Conservation (phyloP, 2,329 filamentous ascomycete genomes). For the Cladosporium sp. region DNA sequence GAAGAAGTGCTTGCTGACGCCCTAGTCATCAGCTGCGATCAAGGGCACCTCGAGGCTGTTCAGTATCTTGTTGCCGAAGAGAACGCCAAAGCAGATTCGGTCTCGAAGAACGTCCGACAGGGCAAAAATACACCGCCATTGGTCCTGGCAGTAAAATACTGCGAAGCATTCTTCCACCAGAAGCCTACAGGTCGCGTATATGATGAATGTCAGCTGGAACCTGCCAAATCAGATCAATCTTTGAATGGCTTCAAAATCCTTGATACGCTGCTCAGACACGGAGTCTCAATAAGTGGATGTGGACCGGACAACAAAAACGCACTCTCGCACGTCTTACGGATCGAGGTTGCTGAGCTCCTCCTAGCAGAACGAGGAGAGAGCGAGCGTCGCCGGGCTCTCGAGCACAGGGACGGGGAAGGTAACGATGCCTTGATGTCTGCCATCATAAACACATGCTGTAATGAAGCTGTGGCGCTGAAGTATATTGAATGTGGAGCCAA, state of each 20-base stretch:
- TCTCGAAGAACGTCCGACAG: not conserved
- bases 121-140: not conserved
- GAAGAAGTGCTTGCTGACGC: conserved; percentile 18
- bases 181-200: not conserved
- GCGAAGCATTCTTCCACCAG: not conserved
- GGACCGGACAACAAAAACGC: conserved; percentile 2
- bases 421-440: conserved; percentile 32
- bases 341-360: not conserved
- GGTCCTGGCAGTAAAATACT: not conserved
- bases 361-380: not conserved
- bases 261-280: not conserved
- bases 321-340: not conserved
- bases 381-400: conserved; percentile 25
- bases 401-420: conserved; percentile 45
- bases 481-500: conserved; percentile 37
- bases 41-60: conserved; percentile 5
- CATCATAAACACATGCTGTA: not conserved
- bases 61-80: not conserved
- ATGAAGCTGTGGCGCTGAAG: conserved; percentile 29
- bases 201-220: not conserved
- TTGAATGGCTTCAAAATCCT: not conserved
- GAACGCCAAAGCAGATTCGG: not conserved
- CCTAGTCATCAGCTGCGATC: conserved; percentile 15
- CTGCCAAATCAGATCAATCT: not conserved
- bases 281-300: not conserved